phyloP scores from a whole-genome alignment of 176 grass and related monocot species.

The Zoysia japonica region DNA sequence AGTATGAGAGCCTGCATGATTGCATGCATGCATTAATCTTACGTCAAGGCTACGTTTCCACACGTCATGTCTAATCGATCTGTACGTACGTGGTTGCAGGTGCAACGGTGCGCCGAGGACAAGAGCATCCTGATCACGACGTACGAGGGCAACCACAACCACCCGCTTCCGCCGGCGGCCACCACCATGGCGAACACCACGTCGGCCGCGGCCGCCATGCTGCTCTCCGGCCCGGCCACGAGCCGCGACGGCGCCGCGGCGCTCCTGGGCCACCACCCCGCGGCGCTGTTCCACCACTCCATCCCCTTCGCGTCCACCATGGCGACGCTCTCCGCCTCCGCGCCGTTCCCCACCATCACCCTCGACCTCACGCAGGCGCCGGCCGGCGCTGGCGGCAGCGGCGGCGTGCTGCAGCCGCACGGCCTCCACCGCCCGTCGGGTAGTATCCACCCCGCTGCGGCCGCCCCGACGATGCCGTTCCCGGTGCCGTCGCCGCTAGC shows the following conservation, averaged over 20 bases:
- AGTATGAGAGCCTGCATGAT: no score
- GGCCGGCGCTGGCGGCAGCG: background rate
- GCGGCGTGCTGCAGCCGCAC: constrained; percentile 11
- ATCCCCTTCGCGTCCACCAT: constrained; percentile 73
- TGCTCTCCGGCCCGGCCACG: constrained; percentile 71
- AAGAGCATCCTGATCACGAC: constrained; percentile 71
- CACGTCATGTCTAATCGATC: background rate
- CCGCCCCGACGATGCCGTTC: no score
- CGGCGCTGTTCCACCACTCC: constrained; percentile 59
- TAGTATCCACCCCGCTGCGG: background rate
- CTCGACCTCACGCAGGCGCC: constrained; percentile 74
- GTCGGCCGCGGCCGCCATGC: constrained; percentile 76
- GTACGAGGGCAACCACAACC: constrained; percentile 89
- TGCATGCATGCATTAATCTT: no score
- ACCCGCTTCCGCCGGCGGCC: constrained; percentile 72
- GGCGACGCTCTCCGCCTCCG: constrained; percentile 84
- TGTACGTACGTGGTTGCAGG: constrained; percentile 34
- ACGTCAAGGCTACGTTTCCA: no score
- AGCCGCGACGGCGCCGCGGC: constrained; percentile 45
- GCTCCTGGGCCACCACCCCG: constrained; percentile 54
- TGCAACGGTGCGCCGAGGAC: constrained; percentile 88
- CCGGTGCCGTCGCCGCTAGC: constrained; percentile 28
- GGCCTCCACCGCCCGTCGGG: constrained; percentile 23
- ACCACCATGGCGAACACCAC: constrained; percentile 85
- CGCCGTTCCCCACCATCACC: constrained; percentile 85